Conservation (phyloP, 129 eudicot genomes). For the Helichrysum umbraculigerum region DNA sequence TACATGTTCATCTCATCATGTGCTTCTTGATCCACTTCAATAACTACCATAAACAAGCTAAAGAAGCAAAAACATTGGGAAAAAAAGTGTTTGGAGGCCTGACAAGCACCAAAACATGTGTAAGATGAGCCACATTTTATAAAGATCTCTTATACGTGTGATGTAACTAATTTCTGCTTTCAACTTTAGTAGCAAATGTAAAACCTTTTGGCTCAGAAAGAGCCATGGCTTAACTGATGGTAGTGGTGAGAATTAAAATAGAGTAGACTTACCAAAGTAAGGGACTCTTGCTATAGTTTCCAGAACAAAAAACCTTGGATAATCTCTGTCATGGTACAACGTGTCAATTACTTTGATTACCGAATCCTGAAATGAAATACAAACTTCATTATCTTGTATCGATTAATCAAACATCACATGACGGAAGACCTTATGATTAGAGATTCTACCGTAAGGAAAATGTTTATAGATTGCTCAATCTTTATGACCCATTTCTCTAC, state of each 20-base stretch:
- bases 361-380: constrained; percentile 61
- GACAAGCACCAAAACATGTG: not conserved
- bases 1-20: constrained; percentile 15
- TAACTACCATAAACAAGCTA: not conserved
- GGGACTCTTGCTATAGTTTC: constrained; percentile 99
- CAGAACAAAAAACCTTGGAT: constrained; percentile 88
- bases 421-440: not conserved
- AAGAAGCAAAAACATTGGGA: not conserved
- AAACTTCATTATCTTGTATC: not conserved
- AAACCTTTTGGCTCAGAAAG: not conserved
- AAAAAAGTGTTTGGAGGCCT: not conserved
- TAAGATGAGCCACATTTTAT: not conserved
- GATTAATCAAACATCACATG: not conserved
- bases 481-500: constrained; percentile 59
- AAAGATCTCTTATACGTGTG: not conserved
- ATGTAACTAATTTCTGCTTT: not conserved
- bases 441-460: constrained; percentile 56
- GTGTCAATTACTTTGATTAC: constrained; percentile 92
- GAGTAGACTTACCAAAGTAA: constrained; percentile 71
- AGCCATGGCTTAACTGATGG: not conserved
- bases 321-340: constrained; percentile 81
- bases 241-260: not conserved
- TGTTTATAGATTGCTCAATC: constrained; percentile 78
- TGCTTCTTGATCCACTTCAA: constrained; percentile 10
- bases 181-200: not conserved